Percentiles rank a stretch among this genome's conserved stretches.
Evolutionary conservation across 169 alveolate species (phyloP).

Genomic region (Miamiensis avidus): DNA sequence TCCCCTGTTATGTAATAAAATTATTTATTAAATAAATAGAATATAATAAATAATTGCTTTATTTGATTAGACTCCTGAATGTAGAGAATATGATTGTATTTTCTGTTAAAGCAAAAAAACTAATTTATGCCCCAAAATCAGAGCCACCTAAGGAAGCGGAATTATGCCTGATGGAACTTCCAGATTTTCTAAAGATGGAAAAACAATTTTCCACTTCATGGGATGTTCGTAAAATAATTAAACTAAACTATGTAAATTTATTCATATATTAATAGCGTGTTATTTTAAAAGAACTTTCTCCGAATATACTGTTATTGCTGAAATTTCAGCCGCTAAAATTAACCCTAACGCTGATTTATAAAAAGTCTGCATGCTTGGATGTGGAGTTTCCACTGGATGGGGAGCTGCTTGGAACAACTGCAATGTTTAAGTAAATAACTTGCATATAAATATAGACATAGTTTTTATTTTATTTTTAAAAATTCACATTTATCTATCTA

Average conservation of each 20-base stretch:
- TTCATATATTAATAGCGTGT: neutral
- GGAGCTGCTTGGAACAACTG: constrained; percentile 89
- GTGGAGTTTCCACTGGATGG: constrained; percentile 91
- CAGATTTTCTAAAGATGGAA: constrained; percentile 81
- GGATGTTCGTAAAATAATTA: constrained; percentile 63
- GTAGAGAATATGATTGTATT: constrained; percentile 56
- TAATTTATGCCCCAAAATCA: constrained; percentile 73
- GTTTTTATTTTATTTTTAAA: too few relatives aligned
- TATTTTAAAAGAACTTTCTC: constrained; percentile 56
- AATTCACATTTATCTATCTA: too few relatives aligned
- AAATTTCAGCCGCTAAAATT: constrained; percentile 85
- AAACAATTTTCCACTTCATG: constrained; percentile 83
- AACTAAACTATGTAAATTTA: constrained; percentile 1
- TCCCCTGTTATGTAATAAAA: constrained; percentile 65
- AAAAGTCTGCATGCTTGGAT: constrained; percentile 86
- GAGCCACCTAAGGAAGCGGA: constrained; percentile 82
- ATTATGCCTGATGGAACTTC: constrained; percentile 86
- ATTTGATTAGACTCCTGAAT: constrained; percentile 29
- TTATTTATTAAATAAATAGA: constrained; percentile 37
- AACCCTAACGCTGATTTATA: constrained; percentile 71
- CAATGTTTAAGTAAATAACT: constrained; percentile 50
- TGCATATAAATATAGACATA: too few relatives aligned
- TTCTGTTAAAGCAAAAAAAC: constrained; percentile 64
- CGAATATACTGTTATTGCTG: constrained; percentile 89
- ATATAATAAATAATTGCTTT: neutral